These are phyloP conservation scores for Suillus variegatus DNA, from an alignment of 768 basidiomycete species.

Conservation along the genomic window DNA sequence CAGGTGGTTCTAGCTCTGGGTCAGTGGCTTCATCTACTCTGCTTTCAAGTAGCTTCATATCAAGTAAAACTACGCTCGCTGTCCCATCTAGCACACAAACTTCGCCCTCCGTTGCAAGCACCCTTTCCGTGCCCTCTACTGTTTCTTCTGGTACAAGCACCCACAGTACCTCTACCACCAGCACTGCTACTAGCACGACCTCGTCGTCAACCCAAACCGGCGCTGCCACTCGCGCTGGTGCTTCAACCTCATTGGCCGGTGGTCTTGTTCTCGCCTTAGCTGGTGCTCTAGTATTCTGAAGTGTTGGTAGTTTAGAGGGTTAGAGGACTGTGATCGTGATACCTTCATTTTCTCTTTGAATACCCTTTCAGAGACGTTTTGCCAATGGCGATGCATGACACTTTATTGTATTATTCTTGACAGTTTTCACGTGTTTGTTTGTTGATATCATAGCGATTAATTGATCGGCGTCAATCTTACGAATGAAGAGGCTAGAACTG, in stretches of 20 bases:
- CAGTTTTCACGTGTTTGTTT: background rate
- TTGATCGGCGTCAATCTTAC: too few relatives aligned
- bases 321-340: constrained; percentile 5
- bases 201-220: constrained; percentile 18
- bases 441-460: background rate
- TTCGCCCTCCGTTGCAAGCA: constrained; percentile 22
- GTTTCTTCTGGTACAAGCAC: constrained; percentile 14
- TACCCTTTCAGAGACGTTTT: constrained; percentile 11
- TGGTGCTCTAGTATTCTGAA: constrained; percentile 23
- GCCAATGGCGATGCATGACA: constrained; percentile 11
- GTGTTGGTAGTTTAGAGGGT: constrained; percentile 1
- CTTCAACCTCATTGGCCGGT: constrained; percentile 21
- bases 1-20: constrained; percentile 3
- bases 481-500: too few relatives aligned
- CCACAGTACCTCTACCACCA: background rate
- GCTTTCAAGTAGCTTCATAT: constrained; percentile 9
- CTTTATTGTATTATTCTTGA: constrained; percentile 22
- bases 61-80: constrained; percentile 3
- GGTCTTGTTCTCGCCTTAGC: constrained; percentile 24
- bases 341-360: constrained; percentile 2
- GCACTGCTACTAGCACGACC: background rate
- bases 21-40: background rate
- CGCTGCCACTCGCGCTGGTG: constrained; percentile 24
- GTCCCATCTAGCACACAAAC: constrained; percentile 26
- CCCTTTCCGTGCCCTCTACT: constrained; percentile 26